Evolutionary conservation across 1,139 yeast species (phyloP), one percentile per base, ranked within the genome.

Genomic region (Candida glucosophila): DNA sequence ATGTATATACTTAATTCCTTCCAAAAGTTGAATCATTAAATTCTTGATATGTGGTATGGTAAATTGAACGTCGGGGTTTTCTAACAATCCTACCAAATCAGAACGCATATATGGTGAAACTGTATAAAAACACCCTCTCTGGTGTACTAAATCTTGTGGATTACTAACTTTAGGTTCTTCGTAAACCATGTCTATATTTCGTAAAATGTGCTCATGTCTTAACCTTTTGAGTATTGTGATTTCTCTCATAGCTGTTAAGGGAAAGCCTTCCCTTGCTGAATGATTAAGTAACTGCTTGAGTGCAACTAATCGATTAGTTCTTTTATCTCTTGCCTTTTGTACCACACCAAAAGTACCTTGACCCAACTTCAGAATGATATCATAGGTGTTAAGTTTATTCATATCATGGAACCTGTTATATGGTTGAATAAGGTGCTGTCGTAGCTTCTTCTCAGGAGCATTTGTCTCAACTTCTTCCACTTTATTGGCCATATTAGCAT

Each of bases 201-300:
- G 83, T 17, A 92, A 62, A 15, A 90, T 71, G 47, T 92, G 83
- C 17, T 59, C 54, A 44, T 88, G 86, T 28, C 66, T 55, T 29
- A 92, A 57, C 31, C 68, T 67, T 48, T 83, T 85, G 48, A 92
- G 60, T 12, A 88, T 85, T 12, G 82, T 73, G 34, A 90, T 86
- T 46, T 92, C 99, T 36, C 99, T 67, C 54, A 88, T 71, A 4
- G 98, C 96, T 0, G 98, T 92, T 14, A 92, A 77, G 1, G 99
- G 98, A 47, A 90, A 86, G 17, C 95, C 90, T 40, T 86, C 95
- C 41, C 81, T 83, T 24, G 81, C 85, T 28, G 82, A 80, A 43
- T 82, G 90, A 36, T 82, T 72, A 13, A 88, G 60, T 25, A 90
- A 72, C 46, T 81, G 83, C 50, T 92, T 92, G 40, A 92, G 60